Evolutionary conservation across 83 land plant species (phyloP).

Genomic region (Diphasiastrum complanatum): DNA sequence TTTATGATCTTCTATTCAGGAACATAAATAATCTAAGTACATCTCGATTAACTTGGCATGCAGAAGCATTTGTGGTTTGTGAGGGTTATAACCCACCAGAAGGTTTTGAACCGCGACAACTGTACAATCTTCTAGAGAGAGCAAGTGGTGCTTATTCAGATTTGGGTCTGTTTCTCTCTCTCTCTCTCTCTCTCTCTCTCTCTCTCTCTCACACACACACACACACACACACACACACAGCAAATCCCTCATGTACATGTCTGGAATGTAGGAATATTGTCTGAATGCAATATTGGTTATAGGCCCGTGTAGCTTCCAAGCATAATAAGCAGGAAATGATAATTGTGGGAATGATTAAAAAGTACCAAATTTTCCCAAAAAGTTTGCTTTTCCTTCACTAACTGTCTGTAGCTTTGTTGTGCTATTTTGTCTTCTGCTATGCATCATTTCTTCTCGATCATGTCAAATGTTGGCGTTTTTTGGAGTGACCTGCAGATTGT

Average conservation of each 20-base stretch:
- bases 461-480: background rate
- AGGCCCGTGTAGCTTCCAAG: too few relatives aligned
- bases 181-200: background rate
- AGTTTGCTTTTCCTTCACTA: too few relatives aligned
- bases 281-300: too few relatives aligned
- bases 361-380: too few relatives aligned
- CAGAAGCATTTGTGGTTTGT: conserved; percentile 98
- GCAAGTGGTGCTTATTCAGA: conserved; percentile 68
- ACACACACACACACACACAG: too few relatives aligned
- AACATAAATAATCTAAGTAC: too few relatives aligned
- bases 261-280: too few relatives aligned
- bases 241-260: too few relatives aligned
- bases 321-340: too few relatives aligned
- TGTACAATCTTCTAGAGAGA: conserved; percentile 69
- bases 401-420: too few relatives aligned
- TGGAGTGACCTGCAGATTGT: conserved; percentile 52
- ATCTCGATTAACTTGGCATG: background rate
- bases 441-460: conserved; percentile 1
- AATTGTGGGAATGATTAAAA: too few relatives aligned
- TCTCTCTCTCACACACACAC: background rate
- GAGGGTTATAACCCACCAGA: conserved; percentile 87
- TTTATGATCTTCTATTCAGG: background rate
- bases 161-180: background rate
- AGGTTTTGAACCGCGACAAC: conserved; percentile 69
- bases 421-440: too few relatives aligned